Base-by-base conservation (phyloP, 768 basidiomycete genomes). In the Nidularia sp. region DNA sequence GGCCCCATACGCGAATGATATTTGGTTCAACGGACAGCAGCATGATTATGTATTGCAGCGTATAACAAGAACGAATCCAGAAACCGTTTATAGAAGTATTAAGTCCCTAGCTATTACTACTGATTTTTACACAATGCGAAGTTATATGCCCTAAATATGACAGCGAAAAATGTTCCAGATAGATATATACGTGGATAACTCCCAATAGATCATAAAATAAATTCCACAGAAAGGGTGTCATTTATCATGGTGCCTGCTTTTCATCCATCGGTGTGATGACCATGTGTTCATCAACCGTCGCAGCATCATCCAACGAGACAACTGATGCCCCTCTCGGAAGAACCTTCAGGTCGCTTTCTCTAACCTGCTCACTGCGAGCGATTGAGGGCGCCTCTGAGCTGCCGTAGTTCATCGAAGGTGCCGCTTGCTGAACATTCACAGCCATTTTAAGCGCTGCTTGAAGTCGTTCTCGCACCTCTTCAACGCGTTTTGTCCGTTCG, bases 401-500 rank as follows among this genome's bases (percentile, higher is more conserved):
- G 12, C 9, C 44, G 9, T 8, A 22, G 9, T 8, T 45, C 12
- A 45, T 10, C 22, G 44, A 13, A 8, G 22, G 8, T 25, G 18
- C 8, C 12, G 22, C 12, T 45, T 45, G 62, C 18, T 18, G 18
- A 18, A 18, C 18, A 18, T 18, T 18, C 18, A 18, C 18, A 18
- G 18, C 62, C 57, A 64, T 60, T 25, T 60, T 63, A 42, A 81
- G 65, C 6, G 75, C 78, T 32, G 68, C 75, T 41, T 79, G 78
- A 5, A 90, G 69, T 46, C 79, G 74, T 54, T 81, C 76, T 62
- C 81, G 75, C 35, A 90, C 86, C 63, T 83, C 76, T 53, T 79
- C 73, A 2, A 81, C 79, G 31, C 86, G 79, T 61, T 86, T 87
- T 8, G 88, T 87, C 61, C 79, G 77, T 60, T 80, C 71, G 5